Evolutionary conservation across 805 yeast genomes (phyloP).

Genomic region (Candida corydali): DNA sequence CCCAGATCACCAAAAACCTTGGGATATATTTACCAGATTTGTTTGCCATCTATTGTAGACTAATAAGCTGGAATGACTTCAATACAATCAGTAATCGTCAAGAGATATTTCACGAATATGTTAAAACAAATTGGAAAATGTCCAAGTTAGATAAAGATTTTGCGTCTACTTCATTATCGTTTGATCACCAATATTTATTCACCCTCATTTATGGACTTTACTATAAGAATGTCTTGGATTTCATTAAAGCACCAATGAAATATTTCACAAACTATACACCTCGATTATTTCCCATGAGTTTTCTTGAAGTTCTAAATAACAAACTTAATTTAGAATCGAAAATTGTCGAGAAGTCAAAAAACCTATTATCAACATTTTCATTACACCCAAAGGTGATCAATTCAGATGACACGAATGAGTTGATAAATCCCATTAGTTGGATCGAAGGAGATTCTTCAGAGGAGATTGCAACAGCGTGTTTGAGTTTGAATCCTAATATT

Average conservation of each 20-base stretch:
- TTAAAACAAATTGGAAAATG: slow-evolving; percentile 16
- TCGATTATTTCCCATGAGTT: slow-evolving; percentile 9
- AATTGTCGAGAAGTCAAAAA: slow-evolving; percentile 15
- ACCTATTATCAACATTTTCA: slow-evolving; percentile 29
- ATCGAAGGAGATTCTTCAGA: slow-evolving; percentile 14
- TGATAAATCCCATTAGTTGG: slow-evolving; percentile 19
- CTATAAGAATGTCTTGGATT: slow-evolving; percentile 46
- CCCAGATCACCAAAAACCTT: slow-evolving; percentile 38
- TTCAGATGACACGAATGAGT: slow-evolving; percentile 16
- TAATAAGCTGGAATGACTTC: slow-evolving; percentile 23
- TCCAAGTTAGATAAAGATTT: slow-evolving; percentile 12
- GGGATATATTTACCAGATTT: slow-evolving; percentile 34
- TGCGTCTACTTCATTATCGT: slow-evolving; percentile 15
- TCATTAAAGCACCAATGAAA: slow-evolving; percentile 37
- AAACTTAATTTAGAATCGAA: slow-evolving; percentile 6
- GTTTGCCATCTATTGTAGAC: slow-evolving; percentile 41
- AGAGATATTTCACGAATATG: slow-evolving; percentile 6
- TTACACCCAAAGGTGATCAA: slow-evolving; percentile 48
- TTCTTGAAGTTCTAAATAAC: slow-evolving; percentile 9
- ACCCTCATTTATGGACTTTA: slow-evolving; percentile 55
- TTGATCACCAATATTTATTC: slow-evolving; percentile 33
- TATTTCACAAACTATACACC: slow-evolving; percentile 20
- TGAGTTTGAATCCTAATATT: slow-evolving; percentile 18
- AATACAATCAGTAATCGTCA: slow-evolving; percentile 10
- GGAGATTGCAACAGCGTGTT: slow-evolving; percentile 21